These are phyloP conservation scores for Cenchrus purpureus DNA, from an alignment of 176 grass and related monocot species.

Conservation along the genomic window DNA sequence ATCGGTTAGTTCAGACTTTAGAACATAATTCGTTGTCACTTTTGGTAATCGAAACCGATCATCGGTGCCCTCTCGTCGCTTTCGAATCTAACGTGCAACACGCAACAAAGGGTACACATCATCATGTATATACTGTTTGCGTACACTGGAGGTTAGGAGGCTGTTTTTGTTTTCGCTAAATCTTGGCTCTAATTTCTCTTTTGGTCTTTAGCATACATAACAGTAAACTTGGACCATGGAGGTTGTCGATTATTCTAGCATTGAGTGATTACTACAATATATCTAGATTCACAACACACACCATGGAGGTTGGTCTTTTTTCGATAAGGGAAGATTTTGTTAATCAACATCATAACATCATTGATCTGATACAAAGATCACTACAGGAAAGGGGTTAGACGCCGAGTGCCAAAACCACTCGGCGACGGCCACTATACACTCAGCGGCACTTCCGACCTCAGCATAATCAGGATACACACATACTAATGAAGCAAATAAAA, in stretches of 20 bases:
- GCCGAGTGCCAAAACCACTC: no score
- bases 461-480: no score
- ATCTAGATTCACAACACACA: no score
- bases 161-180: neutral
- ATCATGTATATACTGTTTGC: neutral
- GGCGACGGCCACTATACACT: no score
- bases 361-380: no score
- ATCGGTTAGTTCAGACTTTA: neutral
- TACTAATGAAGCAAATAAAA: no score
- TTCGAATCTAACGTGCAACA: slow-evolving; percentile 24
- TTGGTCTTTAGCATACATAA: slow-evolving; percentile 4
- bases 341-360: no score
- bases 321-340: no score
- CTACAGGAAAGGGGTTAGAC: no score
- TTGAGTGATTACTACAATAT: neutral
- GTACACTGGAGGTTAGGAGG: neutral
- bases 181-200: neutral
- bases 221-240: neutral
- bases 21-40: neutral
- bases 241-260: neutral
- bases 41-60: slow-evolving; percentile 4
- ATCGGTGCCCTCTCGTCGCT: neutral
- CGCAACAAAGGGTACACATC: neutral
- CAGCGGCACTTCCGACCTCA: no score
- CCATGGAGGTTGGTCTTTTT: no score